Evolutionary conservation across 768 basidiomycete species (phyloP), one percentile per base, ranked within the genome.

Genomic region (Lentinula guzmanii): DNA sequence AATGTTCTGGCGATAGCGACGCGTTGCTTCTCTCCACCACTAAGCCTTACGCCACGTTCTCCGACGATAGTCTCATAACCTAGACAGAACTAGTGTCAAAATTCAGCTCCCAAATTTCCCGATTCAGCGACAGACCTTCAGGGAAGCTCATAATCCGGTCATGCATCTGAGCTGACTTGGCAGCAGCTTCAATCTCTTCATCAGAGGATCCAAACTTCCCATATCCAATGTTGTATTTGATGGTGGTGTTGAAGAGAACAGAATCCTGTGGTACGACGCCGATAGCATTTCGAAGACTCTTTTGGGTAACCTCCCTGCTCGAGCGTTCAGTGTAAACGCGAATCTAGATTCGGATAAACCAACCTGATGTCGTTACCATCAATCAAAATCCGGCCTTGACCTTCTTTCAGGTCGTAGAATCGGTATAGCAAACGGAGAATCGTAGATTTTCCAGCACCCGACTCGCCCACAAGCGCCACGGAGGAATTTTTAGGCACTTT

Each of bases 221-320:
- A 71, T 94, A 93, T 84, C 83, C 86, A 66, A 90, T 89, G 66
- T 91, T 90, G 71, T 90, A 89, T 2, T 71, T 77, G 60, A 91
- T 86, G 69, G 79, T 86, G 0, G 84, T 75, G 66, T 90, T 90
- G 77, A 90, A 90, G 7, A 90, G 76, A 11, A 89, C 82, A 9
- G 82, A 80, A 66, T 93, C 92, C 69, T 97, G 93, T 0, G 96
- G 95, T 2, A 98, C 91, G 28, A 94, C 91, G 16, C 94, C 93
- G 62, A 98, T 92, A 0, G 90, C 82, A 64, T 84, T 82, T 37
- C 95, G 82, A 21, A 97, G 74, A 59, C 87, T 90, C 35, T 80
- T 75, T 69, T 95, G 92, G 0, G 93, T 95, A 5, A 98, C 84
- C 62, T 95, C 85, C 37, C 90, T 86, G 59, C 1, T 31, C 59